Evolutionary conservation across 192 early-diverging fungal species (phyloP).

Genomic region (Coemansia sp.): DNA sequence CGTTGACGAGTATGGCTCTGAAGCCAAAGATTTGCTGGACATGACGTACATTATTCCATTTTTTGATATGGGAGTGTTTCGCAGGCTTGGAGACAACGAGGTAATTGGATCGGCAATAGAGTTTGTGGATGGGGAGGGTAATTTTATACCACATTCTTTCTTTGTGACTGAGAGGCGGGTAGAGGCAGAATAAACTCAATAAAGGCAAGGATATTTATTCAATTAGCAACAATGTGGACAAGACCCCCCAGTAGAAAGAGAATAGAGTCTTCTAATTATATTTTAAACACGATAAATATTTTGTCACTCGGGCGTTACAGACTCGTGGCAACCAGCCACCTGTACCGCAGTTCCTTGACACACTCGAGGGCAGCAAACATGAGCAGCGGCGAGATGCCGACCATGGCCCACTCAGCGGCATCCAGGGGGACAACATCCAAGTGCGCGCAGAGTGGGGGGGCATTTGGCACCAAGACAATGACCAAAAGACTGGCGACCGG

Average conservation of each 20-base stretch:
- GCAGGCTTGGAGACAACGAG: background rate
- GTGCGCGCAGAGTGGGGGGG: constrained; percentile 23
- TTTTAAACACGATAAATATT: too few species aligned
- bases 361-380: constrained; percentile 28
- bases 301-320: background rate
- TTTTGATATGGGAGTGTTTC: background rate
- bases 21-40: background rate
- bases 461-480: constrained; percentile 6
- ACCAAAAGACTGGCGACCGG: constrained; percentile 9
- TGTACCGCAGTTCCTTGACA: constrained; percentile 24
- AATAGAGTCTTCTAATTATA: too few species aligned
- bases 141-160: too few species aligned
- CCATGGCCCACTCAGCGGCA: constrained; percentile 33
- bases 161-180: too few species aligned
- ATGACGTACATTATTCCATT: background rate
- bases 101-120: background rate
- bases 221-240: too few species aligned
- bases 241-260: too few species aligned
- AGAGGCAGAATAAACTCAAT: too few species aligned
- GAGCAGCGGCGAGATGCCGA: constrained; percentile 19
- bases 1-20: background rate
- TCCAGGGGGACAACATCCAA: constrained; percentile 33
- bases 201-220: too few species aligned
- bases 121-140: too few species aligned
- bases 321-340: background rate